Conservation (phyloP, 148 eudicot genomes). For the Rhododendron williamsianum region DNA sequence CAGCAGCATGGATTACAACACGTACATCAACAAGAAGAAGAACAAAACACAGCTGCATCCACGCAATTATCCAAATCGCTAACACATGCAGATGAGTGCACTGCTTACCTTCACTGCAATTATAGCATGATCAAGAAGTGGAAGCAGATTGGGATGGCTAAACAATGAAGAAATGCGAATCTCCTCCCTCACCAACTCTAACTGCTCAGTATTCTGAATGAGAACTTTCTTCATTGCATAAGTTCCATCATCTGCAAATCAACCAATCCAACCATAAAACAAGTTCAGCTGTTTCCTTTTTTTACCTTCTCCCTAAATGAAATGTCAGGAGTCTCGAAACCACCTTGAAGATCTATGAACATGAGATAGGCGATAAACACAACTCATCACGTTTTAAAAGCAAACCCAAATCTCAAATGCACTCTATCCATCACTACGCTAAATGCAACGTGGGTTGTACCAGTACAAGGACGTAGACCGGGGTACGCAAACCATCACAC, state of each 20-base stretch:
- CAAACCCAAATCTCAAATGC: background rate
- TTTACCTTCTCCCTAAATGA: background rate
- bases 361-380: background rate
- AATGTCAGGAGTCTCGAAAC: background rate
- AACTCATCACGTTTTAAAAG: background rate
- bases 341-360: conserved; percentile 1
- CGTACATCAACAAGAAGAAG: background rate
- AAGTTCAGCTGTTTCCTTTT: background rate
- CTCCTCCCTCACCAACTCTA: conserved; percentile 95
- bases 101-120: conserved; percentile 77
- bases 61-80: background rate
- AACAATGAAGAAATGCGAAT: conserved; percentile 90
- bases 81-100: background rate
- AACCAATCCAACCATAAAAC: conserved; percentile 9
- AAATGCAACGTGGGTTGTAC: background rate
- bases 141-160: conserved; percentile 87
- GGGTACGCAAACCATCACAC: background rate
- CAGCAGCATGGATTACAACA: background rate
- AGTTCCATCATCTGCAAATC: conserved; percentile 82
- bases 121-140: conserved; percentile 96
- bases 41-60: background rate
- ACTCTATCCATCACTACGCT: background rate
- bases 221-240: conserved; percentile 99
- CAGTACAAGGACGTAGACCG: background rate
- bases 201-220: conserved; percentile 83